Base-by-base conservation (phyloP, 2,329 filamentous ascomycete genomes). In the Grosmannia clavigera region DNA sequence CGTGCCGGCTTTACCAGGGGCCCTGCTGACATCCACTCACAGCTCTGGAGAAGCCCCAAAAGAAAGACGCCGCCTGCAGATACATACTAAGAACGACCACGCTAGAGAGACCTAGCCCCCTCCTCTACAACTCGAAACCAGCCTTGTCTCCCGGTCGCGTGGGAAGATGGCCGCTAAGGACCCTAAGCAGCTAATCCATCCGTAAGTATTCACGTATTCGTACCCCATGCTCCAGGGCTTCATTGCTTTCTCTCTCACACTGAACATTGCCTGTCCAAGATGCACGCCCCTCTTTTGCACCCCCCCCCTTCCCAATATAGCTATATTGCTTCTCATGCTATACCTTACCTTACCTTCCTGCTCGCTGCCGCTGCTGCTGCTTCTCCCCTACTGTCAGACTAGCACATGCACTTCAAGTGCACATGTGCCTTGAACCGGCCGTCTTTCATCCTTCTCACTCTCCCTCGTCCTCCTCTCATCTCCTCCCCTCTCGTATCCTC, bases 121-220 rank as follows among this genome's bases (percentile, higher is more conserved):
- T 14, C n/a, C n/a, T 22, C 40, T 46, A 22, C n/a, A 29, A 46
- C 40, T 48, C 55, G 55, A 51, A 50, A 58, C 56, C 43, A 58
- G 56, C 56, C 56, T 58, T 58, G 56, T 58, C 56, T 58, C 43
- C 56, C 56, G 46, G 56, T 58, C 56, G 56, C 56, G 56, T 58
- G 56, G 56, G 31, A 56, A 55, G 33, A 16, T 55, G 53, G 33
- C 31, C 53, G 53, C 53, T 55, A 55, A 40, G 19, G 33, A 16
- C 33, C 31, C 31, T 50, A n/a, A 40, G 22, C 35, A 40, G n/a
- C 22, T 50, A n/a, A 19, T 22, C 7, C 33, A 6, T 25, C 16
- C 33, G 19, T 11, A 40, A 22, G 29, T 55, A 40, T 11, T 16
- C 19, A 10, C 7, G 53, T 40, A 55, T 35, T 14, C 16, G 53